These are phyloP conservation scores for Lineolata rhizophorae DNA, from an alignment of 495 filamentous ascomycete genomes.

Conservation along the genomic window DNA sequence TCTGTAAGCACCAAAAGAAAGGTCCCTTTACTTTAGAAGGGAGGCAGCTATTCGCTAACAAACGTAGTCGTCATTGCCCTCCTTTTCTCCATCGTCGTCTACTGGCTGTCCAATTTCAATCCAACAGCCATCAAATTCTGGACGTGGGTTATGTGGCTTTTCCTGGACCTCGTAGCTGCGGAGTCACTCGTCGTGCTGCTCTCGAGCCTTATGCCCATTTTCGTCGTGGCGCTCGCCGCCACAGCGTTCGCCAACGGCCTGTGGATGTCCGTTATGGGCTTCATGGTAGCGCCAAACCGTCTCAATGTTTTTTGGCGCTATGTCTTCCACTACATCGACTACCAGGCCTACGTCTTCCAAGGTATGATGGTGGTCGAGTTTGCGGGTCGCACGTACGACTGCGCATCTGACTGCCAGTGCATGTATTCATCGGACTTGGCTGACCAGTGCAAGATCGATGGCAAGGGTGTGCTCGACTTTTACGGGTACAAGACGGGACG, in stretches of 20 bases:
- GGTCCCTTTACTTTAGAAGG: slow-evolving; percentile 15
- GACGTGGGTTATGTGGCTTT: slow-evolving; percentile 68
- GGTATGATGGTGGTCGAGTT: slow-evolving; percentile 89
- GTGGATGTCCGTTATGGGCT: slow-evolving; percentile 70
- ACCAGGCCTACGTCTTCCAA: slow-evolving; percentile 64
- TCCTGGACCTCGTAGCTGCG: slow-evolving; percentile 61
- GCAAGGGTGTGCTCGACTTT: slow-evolving; percentile 37
- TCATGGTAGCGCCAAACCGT: slow-evolving; percentile 45
- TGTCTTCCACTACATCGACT: slow-evolving; percentile 68
- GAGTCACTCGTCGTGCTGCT: slow-evolving; percentile 63
- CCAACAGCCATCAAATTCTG: slow-evolving; percentile 44
- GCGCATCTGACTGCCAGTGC: slow-evolving; percentile 34
- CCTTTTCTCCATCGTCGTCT: slow-evolving; percentile 49
- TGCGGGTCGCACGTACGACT: slow-evolving; percentile 33
- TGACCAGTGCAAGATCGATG: slow-evolving; percentile 41
- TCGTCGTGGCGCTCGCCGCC: slow-evolving; percentile 53
- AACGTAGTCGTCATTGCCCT: slow-evolving; percentile 38
- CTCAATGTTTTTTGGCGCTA: slow-evolving; percentile 72
- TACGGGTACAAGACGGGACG: slow-evolving; percentile 44
- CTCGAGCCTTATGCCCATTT: slow-evolving; percentile 48
- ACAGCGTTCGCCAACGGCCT: slow-evolving; percentile 67
- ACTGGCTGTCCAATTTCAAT: slow-evolving; percentile 63
- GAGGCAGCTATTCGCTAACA: background rate
- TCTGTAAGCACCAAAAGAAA: too few species aligned
- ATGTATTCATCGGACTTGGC: slow-evolving; percentile 44